Evolutionary conservation across 768 basidiomycete species (phyloP), one percentile per base, ranked within the genome.

Genomic region (Kwoniella heveanensis): DNA sequence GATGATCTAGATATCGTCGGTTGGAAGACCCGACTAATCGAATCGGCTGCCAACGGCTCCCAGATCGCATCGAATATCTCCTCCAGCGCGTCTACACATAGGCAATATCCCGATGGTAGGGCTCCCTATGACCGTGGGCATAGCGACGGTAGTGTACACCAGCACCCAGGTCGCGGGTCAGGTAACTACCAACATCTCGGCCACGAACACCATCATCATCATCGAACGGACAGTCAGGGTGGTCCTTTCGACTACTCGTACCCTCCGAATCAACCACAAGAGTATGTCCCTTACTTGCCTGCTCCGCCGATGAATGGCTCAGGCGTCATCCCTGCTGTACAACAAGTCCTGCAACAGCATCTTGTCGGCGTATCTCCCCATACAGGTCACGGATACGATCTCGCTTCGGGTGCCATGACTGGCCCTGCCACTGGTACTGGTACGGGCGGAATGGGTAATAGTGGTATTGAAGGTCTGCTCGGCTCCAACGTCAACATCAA

Each of bases 1-100:
- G 57, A 60, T 17, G 65, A 66, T 46, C 21, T 53, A 17, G 69
- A 60, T 27, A 57, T 71, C 21, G 49, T 71, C 2, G 69, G 69
- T 1, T 67, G 66, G 66, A 61, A 54, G n/a, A 71, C 69, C 12
- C 39, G 69, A 19, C 50, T 71, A 24, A 71, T 71, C 44, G 63
- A 68, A 49, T 29, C 60, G 15, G 66, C 60, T 27, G 61, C 54
- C 4, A 65, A 47, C 32, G 57, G 57, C 6, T 54, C 50, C 1
- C 57, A 60, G 32, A 60, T 54, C 22, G 64, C 57, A 8, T 30
- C 54, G 21, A 65, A 57, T 22, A 60, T 65, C 19, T 39, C 62
- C 44, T 44, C 57, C 2, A 46, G 24, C 25, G 7, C 37, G 7
- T 39, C 53, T 52, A 9, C 27, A 12, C 15, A 36, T n/a, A 24